Base-by-base conservation (phyloP, 2,329 filamentous ascomycete genomes). In the Fusarium albosuccineum region DNA sequence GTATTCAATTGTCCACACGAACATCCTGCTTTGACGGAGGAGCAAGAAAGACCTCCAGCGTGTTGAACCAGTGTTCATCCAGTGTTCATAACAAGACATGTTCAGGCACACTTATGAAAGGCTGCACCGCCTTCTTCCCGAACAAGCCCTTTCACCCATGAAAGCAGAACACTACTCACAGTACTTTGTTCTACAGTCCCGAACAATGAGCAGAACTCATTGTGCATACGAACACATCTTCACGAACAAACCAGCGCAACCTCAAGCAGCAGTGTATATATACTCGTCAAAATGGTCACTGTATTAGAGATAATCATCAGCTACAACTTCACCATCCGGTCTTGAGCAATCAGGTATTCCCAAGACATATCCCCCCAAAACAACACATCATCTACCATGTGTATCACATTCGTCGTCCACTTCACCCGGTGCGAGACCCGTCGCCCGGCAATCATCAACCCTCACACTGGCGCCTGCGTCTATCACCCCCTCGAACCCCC, bases 391-490 rank as follows among this genome's bases (percentile, higher is more conserved):
- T 13, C 11, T 6, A 65, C 4, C 2, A 68, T 69, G 66, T 69
- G 66, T 36, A 41, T 66, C 13, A 58, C 44, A 5, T 30, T 54
- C 2, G 26, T 66, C 13, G n/a, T 56, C 4, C 66, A 69, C 4
- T 57, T 60, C n/a, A 69, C 66, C 0, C 2, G 8, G 16, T 69
- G 66, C 52, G 56, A 69, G 11, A 64, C 56, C n/a, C 66, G 62
- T 40, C 66, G 62, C 9, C 62, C 33, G 16, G 66, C 51, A 0
- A 49, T 59, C 29, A 37, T 66, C 13, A 69, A 66, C 37, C 7
- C 30, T 7, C 6, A 14, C 6, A 54, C 27, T 0, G 62, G 62
- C 5, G 9, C 36, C 16, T 36, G 52, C 9, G 10, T 66, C 33
- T 64, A 39, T 33, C 66, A 69, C 27, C 66, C 66, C 1, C 33